Conservation (phyloP, 2,329 filamentous ascomycete genomes). For the Zelopaecilomyces penicillatus region DNA sequence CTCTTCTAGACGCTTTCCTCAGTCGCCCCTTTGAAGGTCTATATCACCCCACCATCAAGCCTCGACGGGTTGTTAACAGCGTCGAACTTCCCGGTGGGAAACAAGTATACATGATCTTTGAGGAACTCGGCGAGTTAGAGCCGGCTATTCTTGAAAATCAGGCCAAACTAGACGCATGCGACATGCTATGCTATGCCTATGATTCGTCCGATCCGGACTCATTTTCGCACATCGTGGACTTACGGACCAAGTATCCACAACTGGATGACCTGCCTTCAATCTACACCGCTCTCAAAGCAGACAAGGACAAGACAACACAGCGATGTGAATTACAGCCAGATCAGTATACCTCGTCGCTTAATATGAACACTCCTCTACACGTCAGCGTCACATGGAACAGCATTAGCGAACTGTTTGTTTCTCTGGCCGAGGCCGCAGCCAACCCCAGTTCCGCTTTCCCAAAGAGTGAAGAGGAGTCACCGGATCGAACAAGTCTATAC, state of each 20-base stretch:
- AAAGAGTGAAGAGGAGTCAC: constrained; percentile 76
- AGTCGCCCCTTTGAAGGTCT: constrained; percentile 76
- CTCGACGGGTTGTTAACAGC: constrained; percentile 86
- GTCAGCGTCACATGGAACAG: constrained; percentile 92
- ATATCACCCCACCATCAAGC: constrained; percentile 91
- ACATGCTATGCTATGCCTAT: constrained; percentile 90
- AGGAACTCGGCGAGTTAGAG: constrained; percentile 93
- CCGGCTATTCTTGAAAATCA: constrained; percentile 89
- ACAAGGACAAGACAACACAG: constrained; percentile 95
- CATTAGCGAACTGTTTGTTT: constrained; percentile 89
- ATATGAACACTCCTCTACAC: constrained; percentile 86
- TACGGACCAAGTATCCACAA: constrained; percentile 71
- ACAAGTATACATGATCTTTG: constrained; percentile 92
- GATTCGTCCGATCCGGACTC: constrained; percentile 96
- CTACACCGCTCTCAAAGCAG: constrained; percentile 89
- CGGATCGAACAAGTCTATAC: constrained; percentile 78
- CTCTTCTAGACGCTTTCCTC: constrained; percentile 83
- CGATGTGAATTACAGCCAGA: constrained; percentile 85
- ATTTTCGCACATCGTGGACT: constrained; percentile 80
- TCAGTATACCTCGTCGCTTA: constrained; percentile 74
- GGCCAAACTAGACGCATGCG: constrained; percentile 82
- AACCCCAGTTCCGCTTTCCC: constrained; percentile 84
- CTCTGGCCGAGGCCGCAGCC: constrained; percentile 82
- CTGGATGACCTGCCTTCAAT: constrained; percentile 85
- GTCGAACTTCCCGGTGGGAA: constrained; percentile 93